A percentile compares a stretch with the other conserved stretches of the same genome.
Evolutionary conservation across 768 basidiomycete genomes (phyloP).

Genomic region (Boletus reticulatus): DNA sequence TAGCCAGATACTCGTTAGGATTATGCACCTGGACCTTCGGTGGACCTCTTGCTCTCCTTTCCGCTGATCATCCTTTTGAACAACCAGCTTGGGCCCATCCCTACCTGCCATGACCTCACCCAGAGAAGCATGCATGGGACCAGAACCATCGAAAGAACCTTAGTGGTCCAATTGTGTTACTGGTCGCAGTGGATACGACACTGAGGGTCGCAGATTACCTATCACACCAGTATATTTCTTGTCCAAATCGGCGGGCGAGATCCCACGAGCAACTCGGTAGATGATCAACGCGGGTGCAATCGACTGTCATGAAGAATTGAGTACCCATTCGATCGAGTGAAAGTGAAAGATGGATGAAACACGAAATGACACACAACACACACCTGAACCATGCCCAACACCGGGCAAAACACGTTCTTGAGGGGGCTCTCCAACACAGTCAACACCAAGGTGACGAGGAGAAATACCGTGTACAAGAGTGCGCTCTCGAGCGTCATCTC

Average conservation of each 20-base stretch:
- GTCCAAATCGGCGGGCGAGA: conserved; percentile 21
- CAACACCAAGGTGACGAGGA: conserved; percentile 7
- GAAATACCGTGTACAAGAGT: conserved; percentile 13
- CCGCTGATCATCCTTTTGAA: not conserved
- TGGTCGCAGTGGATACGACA: not conserved
- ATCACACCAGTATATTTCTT: not conserved
- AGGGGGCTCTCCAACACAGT: conserved; percentile 22
- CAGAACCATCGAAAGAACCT: conserved; percentile 2
- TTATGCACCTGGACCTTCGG: no score
- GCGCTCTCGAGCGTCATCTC: conserved; percentile 27
- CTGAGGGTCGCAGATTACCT: conserved; percentile 12
- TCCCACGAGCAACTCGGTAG: conserved; percentile 19
- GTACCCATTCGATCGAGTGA: not conserved
- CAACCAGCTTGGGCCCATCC: conserved; percentile 5
- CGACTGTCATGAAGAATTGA: not conserved
- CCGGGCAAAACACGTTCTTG: conserved; percentile 21
- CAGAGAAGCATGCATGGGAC: conserved; percentile 3
- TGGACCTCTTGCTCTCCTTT: no score
- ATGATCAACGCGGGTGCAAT: conserved; percentile 22
- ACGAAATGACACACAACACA: not conserved
- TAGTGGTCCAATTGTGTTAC: not conserved
- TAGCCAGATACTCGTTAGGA: no score
- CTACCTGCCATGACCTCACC: not conserved
- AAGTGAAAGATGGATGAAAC: not conserved
- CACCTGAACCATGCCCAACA: conserved; percentile 21